A percentile compares a stretch with the other conserved stretches of the same genome.
phyloP scores from a whole-genome alignment of 805 yeast species.

The Jamesozyma rosinii region DNA sequence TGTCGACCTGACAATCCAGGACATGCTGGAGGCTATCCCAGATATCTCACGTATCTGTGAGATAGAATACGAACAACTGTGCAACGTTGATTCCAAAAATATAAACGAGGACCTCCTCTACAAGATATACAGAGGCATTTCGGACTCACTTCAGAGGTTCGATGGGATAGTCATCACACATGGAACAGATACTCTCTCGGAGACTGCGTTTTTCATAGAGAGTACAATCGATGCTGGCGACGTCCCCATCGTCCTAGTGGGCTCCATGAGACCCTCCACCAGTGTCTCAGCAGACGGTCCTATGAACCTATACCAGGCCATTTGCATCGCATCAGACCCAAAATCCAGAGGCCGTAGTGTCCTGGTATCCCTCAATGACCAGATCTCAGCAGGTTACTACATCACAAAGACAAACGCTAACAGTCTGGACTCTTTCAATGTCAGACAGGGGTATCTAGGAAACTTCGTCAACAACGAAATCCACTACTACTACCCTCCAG shows the following conservation, averaged over 20 bases:
- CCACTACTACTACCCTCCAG: constrained; percentile 56
- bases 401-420: constrained; percentile 65
- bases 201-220: constrained; percentile 56
- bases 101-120: constrained; percentile 40
- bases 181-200: constrained; percentile 65
- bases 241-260: constrained; percentile 58
- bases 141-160: constrained; percentile 36
- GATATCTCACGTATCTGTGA: constrained; percentile 46
- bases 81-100: constrained; percentile 54
- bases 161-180: constrained; percentile 60
- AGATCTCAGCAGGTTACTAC: constrained; percentile 61
- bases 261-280: constrained; percentile 68
- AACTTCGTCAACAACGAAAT: constrained; percentile 58
- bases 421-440: constrained; percentile 60
- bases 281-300: constrained; percentile 66
- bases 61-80: constrained; percentile 52
- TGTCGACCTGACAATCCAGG: constrained; percentile 44
- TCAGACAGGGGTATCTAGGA: constrained; percentile 64
- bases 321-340: constrained; percentile 47
- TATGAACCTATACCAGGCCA: constrained; percentile 63
- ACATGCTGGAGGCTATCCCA: constrained; percentile 45
- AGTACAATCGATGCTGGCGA: constrained; percentile 36
- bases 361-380: constrained; percentile 56
- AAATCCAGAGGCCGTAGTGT: constrained; percentile 50
- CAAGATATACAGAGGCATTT: constrained; percentile 39